Conservation (phyloP, 2,329 filamentous ascomycete species). For the Colletotrichum tanaceti region DNA sequence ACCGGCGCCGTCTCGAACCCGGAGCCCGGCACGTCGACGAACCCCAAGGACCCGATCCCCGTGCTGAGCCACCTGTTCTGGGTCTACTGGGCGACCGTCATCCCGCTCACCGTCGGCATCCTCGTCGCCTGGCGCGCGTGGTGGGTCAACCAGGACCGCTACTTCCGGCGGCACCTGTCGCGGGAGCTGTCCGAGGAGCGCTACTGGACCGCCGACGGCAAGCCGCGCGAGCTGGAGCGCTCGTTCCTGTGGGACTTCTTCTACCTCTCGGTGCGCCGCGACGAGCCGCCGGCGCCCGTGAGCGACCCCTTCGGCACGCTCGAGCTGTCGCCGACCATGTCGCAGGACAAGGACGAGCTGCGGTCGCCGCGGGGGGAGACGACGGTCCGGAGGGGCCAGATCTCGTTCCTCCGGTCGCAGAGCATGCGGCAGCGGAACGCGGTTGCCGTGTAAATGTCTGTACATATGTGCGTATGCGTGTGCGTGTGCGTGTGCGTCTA, state of each 20-base stretch:
- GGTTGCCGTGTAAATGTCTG: constrained; percentile 26
- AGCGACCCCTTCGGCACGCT: constrained; percentile 25
- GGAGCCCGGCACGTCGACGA: constrained; percentile 33
- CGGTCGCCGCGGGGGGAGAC: constrained; percentile 28
- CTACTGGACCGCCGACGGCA: constrained; percentile 60
- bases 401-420: constrained; percentile 34
- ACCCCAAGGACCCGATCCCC: constrained; percentile 44
- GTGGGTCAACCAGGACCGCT: constrained; percentile 61
- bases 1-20: neutral
- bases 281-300: constrained; percentile 43
- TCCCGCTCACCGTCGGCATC: constrained; percentile 57
- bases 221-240: constrained; percentile 55
- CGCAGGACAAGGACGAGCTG: constrained; percentile 33
- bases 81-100: constrained; percentile 59
- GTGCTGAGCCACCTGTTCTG: constrained; percentile 57
- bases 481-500: too few relatives aligned
- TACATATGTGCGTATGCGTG: neutral
- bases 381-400: constrained; percentile 32
- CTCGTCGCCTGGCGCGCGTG: constrained; percentile 57
- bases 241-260: constrained; percentile 59
- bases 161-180: constrained; percentile 58
- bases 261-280: constrained; percentile 51
- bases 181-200: constrained; percentile 60
- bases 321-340: constrained; percentile 29
- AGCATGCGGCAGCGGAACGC: constrained; percentile 33